These are phyloP conservation scores for Pyrenochaeta sp. DNA, from an alignment of 2,329 filamentous ascomycete species.

Conservation along the genomic window DNA sequence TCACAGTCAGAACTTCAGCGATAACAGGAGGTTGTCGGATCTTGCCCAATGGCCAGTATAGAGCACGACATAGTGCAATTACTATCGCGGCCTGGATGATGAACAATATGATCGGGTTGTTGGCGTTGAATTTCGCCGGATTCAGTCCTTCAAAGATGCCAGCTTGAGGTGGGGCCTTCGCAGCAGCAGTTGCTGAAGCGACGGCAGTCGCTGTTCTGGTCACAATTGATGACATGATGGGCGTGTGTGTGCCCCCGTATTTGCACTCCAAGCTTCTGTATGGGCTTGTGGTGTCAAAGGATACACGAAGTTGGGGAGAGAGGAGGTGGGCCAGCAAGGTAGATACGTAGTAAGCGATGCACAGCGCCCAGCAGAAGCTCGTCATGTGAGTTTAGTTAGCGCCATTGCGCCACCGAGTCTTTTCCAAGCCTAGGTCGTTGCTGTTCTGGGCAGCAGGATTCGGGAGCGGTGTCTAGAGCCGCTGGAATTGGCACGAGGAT, in stretches of 20 bases:
- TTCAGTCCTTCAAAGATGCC: slow-evolving; percentile 76
- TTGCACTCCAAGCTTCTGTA: not conserved
- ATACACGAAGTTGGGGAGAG: too few relatives aligned
- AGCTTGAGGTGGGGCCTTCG: slow-evolving; percentile 60
- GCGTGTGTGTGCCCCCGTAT: not conserved
- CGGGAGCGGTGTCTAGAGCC: not conserved
- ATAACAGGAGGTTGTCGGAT: slow-evolving; percentile 81
- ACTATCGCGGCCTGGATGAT: slow-evolving; percentile 4
- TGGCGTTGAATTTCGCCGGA: slow-evolving; percentile 68
- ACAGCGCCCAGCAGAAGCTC: not conserved
- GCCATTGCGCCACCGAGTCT: not conserved
- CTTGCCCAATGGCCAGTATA: slow-evolving; percentile 45
- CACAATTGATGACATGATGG: slow-evolving; percentile 32
- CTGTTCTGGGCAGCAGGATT: not conserved
- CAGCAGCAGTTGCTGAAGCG: slow-evolving; percentile 13
- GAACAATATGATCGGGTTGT: slow-evolving; percentile 1
- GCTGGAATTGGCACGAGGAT: not conserved
- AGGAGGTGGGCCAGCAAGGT: too few relatives aligned
- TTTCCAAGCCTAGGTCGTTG: not conserved
- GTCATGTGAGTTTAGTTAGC: not conserved
- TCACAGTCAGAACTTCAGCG: slow-evolving; percentile 71
- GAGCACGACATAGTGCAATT: not conserved
- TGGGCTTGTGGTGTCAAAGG: not conserved
- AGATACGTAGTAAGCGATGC: too few relatives aligned
- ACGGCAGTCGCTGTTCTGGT: slow-evolving; percentile 23